Conservation (phyloP, 768 basidiomycete genomes). For the Lentinula boryana region DNA sequence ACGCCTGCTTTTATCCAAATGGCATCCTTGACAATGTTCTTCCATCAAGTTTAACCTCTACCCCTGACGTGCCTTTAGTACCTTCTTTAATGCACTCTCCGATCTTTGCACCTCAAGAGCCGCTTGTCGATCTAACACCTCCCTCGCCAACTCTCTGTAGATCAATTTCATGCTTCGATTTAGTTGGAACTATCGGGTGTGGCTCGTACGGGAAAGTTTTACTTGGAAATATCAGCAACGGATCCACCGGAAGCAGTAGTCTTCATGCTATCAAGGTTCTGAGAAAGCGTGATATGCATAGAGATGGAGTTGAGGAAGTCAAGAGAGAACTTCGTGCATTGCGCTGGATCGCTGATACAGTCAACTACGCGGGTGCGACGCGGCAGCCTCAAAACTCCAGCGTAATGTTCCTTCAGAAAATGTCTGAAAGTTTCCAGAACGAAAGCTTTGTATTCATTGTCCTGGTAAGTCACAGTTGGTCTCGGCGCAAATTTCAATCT, state of each 20-base stretch:
- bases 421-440: conserved; percentile 17
- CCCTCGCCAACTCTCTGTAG: background rate
- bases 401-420: conserved; percentile 18
- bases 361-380: background rate
- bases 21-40: background rate
- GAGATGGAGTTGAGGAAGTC: conserved; percentile 7
- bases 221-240: conserved; percentile 11
- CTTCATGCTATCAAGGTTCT: conserved; percentile 20
- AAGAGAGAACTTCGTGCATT: conserved; percentile 17
- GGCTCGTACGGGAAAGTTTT: conserved; percentile 22
- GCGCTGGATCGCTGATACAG: conserved; percentile 12
- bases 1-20: background rate
- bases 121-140: background rate
- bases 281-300: conserved; percentile 7
- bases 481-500: background rate
- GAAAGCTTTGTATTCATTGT: conserved; percentile 17
- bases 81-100: background rate
- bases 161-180: conserved; percentile 9
- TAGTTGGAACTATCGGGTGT: conserved; percentile 15
- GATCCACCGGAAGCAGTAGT: background rate
- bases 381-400: conserved; percentile 4
- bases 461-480: conserved; percentile 13
- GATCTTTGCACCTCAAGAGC: background rate
- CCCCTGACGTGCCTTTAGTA: background rate
- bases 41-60: background rate